These are phyloP conservation scores for Selaginella moellendorffii DNA, from an alignment of 75 land plant genomes.

Conservation along the genomic window DNA sequence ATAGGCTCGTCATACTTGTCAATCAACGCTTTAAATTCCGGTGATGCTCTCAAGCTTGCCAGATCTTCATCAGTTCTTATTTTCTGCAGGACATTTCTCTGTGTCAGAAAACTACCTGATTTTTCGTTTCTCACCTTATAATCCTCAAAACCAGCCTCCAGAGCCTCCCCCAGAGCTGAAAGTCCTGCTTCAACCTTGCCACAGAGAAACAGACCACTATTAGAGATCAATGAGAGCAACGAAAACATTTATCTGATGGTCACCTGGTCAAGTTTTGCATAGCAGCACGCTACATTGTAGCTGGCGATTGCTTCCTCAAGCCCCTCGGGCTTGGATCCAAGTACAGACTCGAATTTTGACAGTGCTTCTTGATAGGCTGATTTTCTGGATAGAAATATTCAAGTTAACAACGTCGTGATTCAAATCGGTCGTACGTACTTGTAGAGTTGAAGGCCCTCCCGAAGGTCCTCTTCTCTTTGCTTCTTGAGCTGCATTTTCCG, in stretches of 20 bases:
- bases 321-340: slow-evolving; percentile 71
- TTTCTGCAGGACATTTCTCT: slow-evolving; percentile 28
- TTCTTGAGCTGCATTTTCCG: slow-evolving; percentile 68
- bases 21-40: slow-evolving; percentile 59
- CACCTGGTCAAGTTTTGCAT: slow-evolving; percentile 86
- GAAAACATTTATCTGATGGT: background rate
- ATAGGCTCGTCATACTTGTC: slow-evolving; percentile 89
- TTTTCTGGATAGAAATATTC: slow-evolving; percentile 20
- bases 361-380: slow-evolving; percentile 71
- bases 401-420: background rate
- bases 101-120: background rate
- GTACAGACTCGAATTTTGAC: slow-evolving; percentile 78
- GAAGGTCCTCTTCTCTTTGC: slow-evolving; percentile 50
- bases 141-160: slow-evolving; percentile 85
- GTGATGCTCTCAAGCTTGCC: slow-evolving; percentile 44
- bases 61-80: slow-evolving; percentile 81
- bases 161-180: slow-evolving; percentile 80
- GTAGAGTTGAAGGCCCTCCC: slow-evolving; percentile 68
- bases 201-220: slow-evolving; percentile 5
- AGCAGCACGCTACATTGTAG: slow-evolving; percentile 97
- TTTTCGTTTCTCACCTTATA: too few relatives aligned
- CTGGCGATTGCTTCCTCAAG: slow-evolving; percentile 70
- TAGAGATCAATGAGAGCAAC: background rate
- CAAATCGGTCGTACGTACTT: slow-evolving; percentile 26
- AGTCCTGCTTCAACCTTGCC: slow-evolving; percentile 92